phyloP scores from a whole-genome alignment of 805 yeast genomes.

The Scheffersomyces stipitis region DNA sequence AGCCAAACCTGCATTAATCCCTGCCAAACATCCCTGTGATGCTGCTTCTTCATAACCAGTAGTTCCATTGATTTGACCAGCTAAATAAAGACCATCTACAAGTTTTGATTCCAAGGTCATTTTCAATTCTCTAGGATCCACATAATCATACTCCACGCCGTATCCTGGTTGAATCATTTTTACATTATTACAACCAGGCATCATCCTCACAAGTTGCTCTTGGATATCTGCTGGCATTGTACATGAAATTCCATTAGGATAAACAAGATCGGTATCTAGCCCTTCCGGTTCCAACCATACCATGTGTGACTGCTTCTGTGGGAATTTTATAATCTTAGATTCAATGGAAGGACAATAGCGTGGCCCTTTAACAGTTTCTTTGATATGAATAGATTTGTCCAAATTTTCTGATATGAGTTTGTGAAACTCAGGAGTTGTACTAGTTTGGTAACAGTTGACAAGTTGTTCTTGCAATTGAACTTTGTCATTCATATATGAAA shows the following conservation, averaged over 20 bases:
- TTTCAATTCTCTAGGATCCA: constrained; percentile 86
- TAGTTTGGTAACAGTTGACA: constrained; percentile 71
- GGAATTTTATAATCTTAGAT: constrained; percentile 78
- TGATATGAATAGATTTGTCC: constrained; percentile 82
- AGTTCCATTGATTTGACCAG: constrained; percentile 98
- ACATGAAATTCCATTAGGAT: constrained; percentile 94
- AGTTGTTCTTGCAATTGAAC: constrained; percentile 61
- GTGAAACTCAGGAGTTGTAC: constrained; percentile 76
- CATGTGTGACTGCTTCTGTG: constrained; percentile 72
- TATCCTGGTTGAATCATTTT: constrained; percentile 93
- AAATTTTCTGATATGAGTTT: constrained; percentile 66
- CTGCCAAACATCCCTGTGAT: constrained; percentile 94
- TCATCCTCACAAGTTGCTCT: constrained; percentile 64
- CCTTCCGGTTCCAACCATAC: constrained; percentile 99
- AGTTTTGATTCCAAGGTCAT: constrained; percentile 79
- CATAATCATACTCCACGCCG: constrained; percentile 98
- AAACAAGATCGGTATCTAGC: constrained; percentile 76
- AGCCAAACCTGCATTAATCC: constrained; percentile 85
- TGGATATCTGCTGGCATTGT: constrained; percentile 97
- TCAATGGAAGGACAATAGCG: constrained; percentile 97
- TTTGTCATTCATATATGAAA: constrained; percentile 76
- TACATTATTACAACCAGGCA: constrained; percentile 87
- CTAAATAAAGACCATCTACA: constrained; percentile 76
- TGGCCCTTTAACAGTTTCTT: constrained; percentile 95
- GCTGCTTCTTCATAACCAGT: constrained; percentile 99